Percentiles rank a stretch among this genome's conserved stretches.
These are phyloP conservation scores for Quercus aquifolioides DNA, from an alignment of 306 rosid species.

Conservation along the genomic window DNA sequence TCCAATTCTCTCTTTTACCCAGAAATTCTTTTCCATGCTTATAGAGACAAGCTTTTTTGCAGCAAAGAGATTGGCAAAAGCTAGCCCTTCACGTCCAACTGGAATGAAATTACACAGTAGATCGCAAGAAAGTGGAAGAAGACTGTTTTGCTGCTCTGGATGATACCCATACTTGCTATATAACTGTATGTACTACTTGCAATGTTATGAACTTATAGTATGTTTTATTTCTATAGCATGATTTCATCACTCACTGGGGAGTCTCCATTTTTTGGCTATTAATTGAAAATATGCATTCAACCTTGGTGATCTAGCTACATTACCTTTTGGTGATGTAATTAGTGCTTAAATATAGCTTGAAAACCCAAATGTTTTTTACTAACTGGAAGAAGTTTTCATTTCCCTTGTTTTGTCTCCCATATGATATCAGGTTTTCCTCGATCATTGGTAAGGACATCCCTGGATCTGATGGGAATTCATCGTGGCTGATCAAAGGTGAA, in stretches of 20 bases:
- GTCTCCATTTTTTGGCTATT: background rate
- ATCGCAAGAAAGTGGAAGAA: slow-evolving; percentile 47
- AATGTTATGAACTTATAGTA: background rate
- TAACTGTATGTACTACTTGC: slow-evolving; percentile 7
- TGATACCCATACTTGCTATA: slow-evolving; percentile 10
- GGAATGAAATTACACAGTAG: slow-evolving; percentile 63
- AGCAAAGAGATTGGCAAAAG: slow-evolving; percentile 75
- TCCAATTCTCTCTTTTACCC: background rate
- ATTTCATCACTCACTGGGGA: background rate
- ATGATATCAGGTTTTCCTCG: slow-evolving; percentile 5
- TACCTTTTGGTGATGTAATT: background rate
- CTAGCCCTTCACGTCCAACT: slow-evolving; percentile 58
- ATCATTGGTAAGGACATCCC: background rate
- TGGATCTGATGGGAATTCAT: background rate
- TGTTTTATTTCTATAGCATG: background rate
- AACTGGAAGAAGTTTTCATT: background rate
- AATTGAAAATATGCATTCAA: background rate
- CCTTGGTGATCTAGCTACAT: background rate
- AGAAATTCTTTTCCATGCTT: background rate
- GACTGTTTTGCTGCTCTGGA: slow-evolving; percentile 60
- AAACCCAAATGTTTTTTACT: background rate
- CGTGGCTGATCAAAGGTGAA: background rate
- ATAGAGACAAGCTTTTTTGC: slow-evolving; percentile 19
- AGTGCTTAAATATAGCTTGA: background rate
- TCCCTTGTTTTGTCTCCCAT: background rate